These are phyloP conservation scores for Plectosphaerella plurivora DNA, from an alignment of 2,329 filamentous ascomycete species.

Conservation along the genomic window DNA sequence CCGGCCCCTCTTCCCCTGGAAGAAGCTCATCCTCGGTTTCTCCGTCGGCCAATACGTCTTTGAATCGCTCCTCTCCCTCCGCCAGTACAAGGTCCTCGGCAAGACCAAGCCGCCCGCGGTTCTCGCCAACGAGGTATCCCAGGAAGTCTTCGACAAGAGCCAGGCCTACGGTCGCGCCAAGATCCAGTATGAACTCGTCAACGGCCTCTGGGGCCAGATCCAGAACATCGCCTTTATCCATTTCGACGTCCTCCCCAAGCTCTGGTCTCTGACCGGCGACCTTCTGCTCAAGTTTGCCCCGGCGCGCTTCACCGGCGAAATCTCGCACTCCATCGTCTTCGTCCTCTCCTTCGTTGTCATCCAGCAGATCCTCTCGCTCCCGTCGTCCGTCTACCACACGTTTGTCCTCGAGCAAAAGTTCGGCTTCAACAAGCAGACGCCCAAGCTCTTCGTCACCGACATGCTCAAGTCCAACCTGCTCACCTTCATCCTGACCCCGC, in stretches of 20 bases:
- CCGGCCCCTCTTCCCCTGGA: slow-evolving; percentile 93
- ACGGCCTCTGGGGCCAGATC: slow-evolving; percentile 76
- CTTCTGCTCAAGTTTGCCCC: slow-evolving; percentile 73
- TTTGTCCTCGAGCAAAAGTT: slow-evolving; percentile 97
- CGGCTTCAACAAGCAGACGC: slow-evolving; percentile 98
- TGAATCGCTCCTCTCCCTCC: slow-evolving; percentile 82
- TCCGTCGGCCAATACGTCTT: slow-evolving; percentile 87
- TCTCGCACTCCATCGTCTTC: slow-evolving; percentile 89
- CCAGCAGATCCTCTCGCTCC: slow-evolving; percentile 74
- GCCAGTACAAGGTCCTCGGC: slow-evolving; percentile 85
- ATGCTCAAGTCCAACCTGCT: slow-evolving; percentile 88
- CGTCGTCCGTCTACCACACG: slow-evolving; percentile 83
- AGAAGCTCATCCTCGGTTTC: slow-evolving; percentile 91
- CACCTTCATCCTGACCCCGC: slow-evolving; percentile 73
- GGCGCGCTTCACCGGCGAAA: slow-evolving; percentile 79
- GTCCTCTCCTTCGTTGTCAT: slow-evolving; percentile 81
- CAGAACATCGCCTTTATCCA: slow-evolving; percentile 89
- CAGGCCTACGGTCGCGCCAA: slow-evolving; percentile 97
- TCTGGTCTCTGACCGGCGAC: slow-evolving; percentile 79
- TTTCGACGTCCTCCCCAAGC: slow-evolving; percentile 82
- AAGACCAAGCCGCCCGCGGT: slow-evolving; percentile 78
- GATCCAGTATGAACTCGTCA: slow-evolving; percentile 80
- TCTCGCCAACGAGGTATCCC: slow-evolving; percentile 79
- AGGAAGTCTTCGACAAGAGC: slow-evolving; percentile 90
- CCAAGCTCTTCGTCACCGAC: slow-evolving; percentile 82